A percentile compares a stretch with the other conserved stretches of the same genome.
These are phyloP conservation scores for Ceratocystis eucalypticola DNA, from an alignment of 2,329 filamentous ascomycete species.

Conservation along the genomic window DNA sequence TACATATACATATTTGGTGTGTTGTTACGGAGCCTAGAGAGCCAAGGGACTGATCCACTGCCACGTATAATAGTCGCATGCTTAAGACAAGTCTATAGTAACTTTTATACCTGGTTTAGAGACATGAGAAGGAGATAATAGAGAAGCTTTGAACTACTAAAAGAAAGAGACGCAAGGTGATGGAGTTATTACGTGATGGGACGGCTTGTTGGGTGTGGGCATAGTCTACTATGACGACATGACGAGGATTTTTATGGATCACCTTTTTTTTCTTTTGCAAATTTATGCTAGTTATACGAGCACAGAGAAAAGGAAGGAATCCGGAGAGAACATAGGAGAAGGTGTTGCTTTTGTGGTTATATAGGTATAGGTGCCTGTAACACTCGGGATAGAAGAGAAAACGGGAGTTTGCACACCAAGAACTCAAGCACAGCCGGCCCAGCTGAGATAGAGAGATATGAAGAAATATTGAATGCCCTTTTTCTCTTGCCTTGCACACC, in stretches of 20 bases:
- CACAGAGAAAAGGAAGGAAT: background rate
- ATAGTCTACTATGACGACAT: constrained; percentile 4
- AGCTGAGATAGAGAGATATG: background rate
- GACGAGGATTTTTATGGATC: background rate
- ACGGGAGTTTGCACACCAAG: background rate
- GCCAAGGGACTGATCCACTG: background rate
- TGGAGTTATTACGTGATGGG: background rate
- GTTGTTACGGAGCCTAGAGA: background rate
- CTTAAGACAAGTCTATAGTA: too few species aligned
- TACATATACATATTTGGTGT: background rate
- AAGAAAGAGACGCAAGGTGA: background rate
- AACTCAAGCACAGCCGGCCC: background rate
- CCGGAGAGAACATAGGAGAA: too few species aligned
- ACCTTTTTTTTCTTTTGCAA: background rate
- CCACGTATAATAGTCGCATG: background rate
- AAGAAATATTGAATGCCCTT: background rate
- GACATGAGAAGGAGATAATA: background rate
- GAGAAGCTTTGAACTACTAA: background rate
- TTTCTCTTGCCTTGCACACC: background rate
- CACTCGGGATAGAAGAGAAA: background rate
- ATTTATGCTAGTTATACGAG: background rate
- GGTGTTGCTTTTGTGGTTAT: too few species aligned
- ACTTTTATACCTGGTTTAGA: background rate
- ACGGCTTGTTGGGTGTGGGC: background rate
- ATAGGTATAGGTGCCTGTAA: too few species aligned